These are phyloP conservation scores for Albugo laibachii DNA, from an alignment of 352 stramenopile species.

Conservation along the genomic window DNA sequence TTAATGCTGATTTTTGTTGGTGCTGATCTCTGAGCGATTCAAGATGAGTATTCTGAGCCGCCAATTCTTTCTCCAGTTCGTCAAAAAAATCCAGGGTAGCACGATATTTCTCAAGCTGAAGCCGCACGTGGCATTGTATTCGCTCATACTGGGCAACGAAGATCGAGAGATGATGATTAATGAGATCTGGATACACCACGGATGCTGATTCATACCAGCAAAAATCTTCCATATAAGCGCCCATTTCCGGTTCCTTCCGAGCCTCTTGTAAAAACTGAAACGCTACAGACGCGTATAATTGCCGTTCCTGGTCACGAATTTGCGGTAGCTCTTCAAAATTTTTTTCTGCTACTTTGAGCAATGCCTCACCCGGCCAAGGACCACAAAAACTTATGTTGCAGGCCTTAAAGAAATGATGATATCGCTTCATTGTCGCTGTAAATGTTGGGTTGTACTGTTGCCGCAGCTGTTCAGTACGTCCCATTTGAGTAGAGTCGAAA, in stretches of 20 bases:
- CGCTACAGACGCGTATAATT: slow-evolving; percentile 17
- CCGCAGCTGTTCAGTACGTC: background rate
- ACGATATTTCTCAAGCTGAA: slow-evolving; percentile 15
- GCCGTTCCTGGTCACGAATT: slow-evolving; percentile 11
- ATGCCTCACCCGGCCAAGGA: slow-evolving; percentile 21
- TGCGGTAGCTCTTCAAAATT: slow-evolving; percentile 6
- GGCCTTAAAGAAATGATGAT: slow-evolving; percentile 18
- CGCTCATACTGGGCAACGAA: slow-evolving; percentile 15
- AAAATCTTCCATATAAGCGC: background rate
- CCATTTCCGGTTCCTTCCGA: background rate
- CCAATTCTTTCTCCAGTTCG: slow-evolving; percentile 23
- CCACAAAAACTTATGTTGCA: slow-evolving; percentile 19
- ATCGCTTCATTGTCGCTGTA: slow-evolving; percentile 15
- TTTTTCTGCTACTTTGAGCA: slow-evolving; percentile 25
- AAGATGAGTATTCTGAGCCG: slow-evolving; percentile 24
- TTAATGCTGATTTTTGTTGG: slow-evolving; percentile 16
- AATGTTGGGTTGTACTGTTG: slow-evolving; percentile 1
- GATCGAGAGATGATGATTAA: slow-evolving; percentile 31
- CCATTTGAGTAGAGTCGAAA: background rate
- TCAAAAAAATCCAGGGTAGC: slow-evolving; percentile 29
- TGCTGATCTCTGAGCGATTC: slow-evolving; percentile 30
- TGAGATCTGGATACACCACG: slow-evolving; percentile 14
- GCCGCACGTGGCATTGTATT: slow-evolving; percentile 12
- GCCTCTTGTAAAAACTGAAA: slow-evolving; percentile 1
- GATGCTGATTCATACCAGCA: slow-evolving; percentile 1